These are phyloP conservation scores for Talaromyces trachyspermus DNA, from an alignment of 495 filamentous ascomycete species.

Conservation along the genomic window DNA sequence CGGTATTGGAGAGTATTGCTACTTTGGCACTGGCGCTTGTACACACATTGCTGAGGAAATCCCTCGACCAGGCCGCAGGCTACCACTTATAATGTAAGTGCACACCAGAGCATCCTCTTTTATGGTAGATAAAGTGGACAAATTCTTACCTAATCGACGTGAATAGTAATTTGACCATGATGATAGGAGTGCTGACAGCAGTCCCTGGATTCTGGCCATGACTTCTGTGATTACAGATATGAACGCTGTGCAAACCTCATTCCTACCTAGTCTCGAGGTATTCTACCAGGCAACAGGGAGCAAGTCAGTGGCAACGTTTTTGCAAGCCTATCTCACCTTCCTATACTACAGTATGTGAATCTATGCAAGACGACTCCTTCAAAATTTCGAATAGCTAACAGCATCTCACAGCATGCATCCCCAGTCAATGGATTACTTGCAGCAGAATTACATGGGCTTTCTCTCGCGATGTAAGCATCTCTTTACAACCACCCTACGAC, in stretches of 20 bases:
- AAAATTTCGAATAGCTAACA: background rate
- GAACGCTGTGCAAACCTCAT: slow-evolving; percentile 21
- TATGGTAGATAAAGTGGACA: too few species aligned
- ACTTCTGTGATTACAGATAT: slow-evolving; percentile 24
- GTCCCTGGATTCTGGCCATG: slow-evolving; percentile 23
- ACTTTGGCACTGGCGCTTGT: slow-evolving; percentile 10
- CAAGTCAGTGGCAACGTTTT: slow-evolving; percentile 16
- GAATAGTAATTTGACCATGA: background rate
- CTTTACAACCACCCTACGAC: too few species aligned
- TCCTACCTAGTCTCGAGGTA: slow-evolving; percentile 19
- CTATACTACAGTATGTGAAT: slow-evolving; percentile 23
- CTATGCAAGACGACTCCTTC: background rate
- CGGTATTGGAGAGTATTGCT: slow-evolving; percentile 14
- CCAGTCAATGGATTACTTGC: slow-evolving; percentile 7
- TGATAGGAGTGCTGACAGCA: background rate
- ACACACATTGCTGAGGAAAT: slow-evolving; percentile 18
- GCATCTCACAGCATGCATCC: background rate
- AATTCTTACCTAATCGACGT: slow-evolving; percentile 4
- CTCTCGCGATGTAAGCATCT: slow-evolving; percentile 21
- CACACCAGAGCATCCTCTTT: background rate
- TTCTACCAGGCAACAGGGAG: slow-evolving; percentile 26
- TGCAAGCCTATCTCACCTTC: slow-evolving; percentile 22
- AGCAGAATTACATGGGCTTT: slow-evolving; percentile 35
- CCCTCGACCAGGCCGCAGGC: slow-evolving; percentile 14
- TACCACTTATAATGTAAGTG: slow-evolving; percentile 17